Evolutionary conservation across 2,329 filamentous ascomycete species (phyloP), one percentile per base, ranked within the genome.

Genomic region (Paecilomyces formosus): DNA sequence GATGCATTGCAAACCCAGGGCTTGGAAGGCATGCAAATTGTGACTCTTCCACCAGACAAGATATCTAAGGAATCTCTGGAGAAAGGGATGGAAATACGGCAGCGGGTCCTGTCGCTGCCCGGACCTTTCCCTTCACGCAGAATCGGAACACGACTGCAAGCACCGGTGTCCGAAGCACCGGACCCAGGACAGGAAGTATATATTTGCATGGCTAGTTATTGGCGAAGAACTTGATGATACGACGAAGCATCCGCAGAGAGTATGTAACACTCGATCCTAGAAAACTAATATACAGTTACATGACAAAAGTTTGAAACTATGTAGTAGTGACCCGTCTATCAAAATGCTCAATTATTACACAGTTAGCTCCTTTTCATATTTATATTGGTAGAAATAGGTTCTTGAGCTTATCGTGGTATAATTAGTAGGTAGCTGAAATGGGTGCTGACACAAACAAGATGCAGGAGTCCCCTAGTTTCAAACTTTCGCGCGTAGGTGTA

Each of bases 1-100:
- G 57, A 63, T 59, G 63, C 66, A 3, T 54, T 71, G 56, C 39
- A 67, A 24, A 65, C 58, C 39, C 69, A 70, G 55, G 70, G 70
- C 1, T 57, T 73, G 6, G 64, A 68, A 24, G 69, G 69, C 4
- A 60, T 70, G 55, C 66, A 64, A 24, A 64, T 73, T 62, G 64
- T 72, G 35, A 67, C 66, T 57, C 18, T 68, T 9, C 61, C 61
- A 7, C 61, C 58, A 55, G 55, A 65, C n/a, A 60, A 58, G 24
- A 57, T 61, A 26, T 65, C 63, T 59, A 62, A 59, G 30, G 55
- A 58, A 26, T 55, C 59, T 55, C 57, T 67, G 33, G 60, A 60
- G 18, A 54, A 31, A 30, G 57, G 50, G 5, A 30, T 52, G 1
- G 12, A 18, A 45, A 51, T 68, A 22, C 56, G 61, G 18, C 53